Conservation (phyloP, 2,329 filamentous ascomycete genomes). For the Penicillium verrucosum region DNA sequence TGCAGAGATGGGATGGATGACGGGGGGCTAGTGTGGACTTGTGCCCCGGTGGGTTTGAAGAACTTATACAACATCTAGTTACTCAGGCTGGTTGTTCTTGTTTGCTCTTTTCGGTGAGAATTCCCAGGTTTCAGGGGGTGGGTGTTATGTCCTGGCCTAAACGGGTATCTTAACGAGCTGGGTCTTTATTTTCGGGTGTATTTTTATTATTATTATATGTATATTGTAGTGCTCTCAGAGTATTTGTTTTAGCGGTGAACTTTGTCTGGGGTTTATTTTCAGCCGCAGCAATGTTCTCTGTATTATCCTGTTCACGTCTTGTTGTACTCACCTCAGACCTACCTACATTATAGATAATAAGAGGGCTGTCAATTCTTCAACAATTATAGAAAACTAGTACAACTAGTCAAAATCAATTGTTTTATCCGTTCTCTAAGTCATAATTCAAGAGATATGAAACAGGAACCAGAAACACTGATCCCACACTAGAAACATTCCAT, state of each 20-base stretch:
- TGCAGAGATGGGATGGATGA: neutral
- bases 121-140: neutral
- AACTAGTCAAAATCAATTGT: neutral
- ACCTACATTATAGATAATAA: neutral
- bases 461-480: too few relatives aligned
- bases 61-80: neutral
- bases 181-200: neutral
- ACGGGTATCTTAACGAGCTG: constrained; percentile 8
- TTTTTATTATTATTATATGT: too few relatives aligned
- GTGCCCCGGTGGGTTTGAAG: neutral
- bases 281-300: constrained; percentile 11
- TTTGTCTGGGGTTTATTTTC: constrained; percentile 3
- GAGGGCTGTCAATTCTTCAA: neutral
- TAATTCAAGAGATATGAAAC: neutral
- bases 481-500: constrained; percentile 22
- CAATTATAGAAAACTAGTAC: neutral
- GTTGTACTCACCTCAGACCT: neutral
- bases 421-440: neutral
- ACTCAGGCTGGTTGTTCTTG: neutral
- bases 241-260: neutral
- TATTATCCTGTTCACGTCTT: neutral
- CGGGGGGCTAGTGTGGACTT: constrained; percentile 1
- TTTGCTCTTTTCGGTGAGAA: neutral
- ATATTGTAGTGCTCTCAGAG: neutral
- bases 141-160: neutral